Conservation (phyloP, 352 stramenopile genomes). For the Blastocystis sp. region DNA sequence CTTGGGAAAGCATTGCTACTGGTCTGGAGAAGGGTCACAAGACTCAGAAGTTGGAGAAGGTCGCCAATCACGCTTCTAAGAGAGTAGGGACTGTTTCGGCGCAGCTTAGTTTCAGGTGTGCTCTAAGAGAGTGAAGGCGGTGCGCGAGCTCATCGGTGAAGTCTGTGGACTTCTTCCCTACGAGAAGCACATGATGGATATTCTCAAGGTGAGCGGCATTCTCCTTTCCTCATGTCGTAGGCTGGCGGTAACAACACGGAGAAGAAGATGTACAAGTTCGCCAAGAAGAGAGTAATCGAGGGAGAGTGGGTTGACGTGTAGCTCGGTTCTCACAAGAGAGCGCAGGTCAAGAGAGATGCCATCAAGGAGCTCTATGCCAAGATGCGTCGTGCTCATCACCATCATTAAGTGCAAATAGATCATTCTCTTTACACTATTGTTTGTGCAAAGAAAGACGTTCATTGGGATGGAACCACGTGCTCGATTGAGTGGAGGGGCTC, state of each 20-base stretch:
- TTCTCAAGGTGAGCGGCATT: constrained; percentile 28
- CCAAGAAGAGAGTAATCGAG: constrained; percentile 56
- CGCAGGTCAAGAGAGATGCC: constrained; percentile 60
- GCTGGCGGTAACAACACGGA: constrained; percentile 69
- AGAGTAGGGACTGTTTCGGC: constrained; percentile 20
- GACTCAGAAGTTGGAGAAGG: constrained; percentile 64
- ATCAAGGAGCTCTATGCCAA: constrained; percentile 65
- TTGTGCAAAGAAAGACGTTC: not conserved
- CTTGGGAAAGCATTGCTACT: constrained; percentile 71
- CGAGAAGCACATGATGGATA: constrained; percentile 73
- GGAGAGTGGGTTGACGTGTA: not conserved
- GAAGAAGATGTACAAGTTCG: constrained; percentile 74
- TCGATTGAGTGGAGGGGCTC: too few relatives aligned
- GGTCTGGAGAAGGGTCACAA: constrained; percentile 67
- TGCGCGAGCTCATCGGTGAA: constrained; percentile 58
- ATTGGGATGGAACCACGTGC: too few relatives aligned
- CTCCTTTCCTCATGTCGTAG: not conserved
- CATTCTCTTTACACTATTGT: not conserved
- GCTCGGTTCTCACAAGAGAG: constrained; percentile 69
- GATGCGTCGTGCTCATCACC: constrained; percentile 66
- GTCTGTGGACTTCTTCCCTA: constrained; percentile 56
- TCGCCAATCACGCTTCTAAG: not conserved
- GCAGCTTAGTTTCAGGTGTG: not conserved
- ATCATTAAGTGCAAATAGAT: not conserved
- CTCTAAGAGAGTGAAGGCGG: constrained; percentile 64